These are phyloP conservation scores for Penicillium sp. DNA, from an alignment of 2,329 filamentous ascomycete species.

Conservation along the genomic window DNA sequence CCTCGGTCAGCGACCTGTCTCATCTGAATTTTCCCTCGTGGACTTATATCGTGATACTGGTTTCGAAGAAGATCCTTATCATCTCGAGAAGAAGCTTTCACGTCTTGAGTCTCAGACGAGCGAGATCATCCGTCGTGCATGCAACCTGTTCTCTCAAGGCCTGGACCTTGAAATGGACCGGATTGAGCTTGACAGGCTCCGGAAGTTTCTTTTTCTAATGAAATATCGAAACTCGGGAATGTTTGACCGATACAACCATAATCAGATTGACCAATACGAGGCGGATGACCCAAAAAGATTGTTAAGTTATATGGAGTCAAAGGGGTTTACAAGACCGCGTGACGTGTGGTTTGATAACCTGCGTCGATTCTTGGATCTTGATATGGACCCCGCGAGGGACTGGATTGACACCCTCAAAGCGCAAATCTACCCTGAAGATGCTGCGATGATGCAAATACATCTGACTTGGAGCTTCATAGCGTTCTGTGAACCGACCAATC, in stretches of 20 bases:
- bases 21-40: slow-evolving; percentile 27
- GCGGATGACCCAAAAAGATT: slow-evolving; percentile 12
- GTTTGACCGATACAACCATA: slow-evolving; percentile 38
- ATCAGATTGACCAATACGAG: slow-evolving; percentile 35
- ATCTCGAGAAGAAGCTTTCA: slow-evolving; percentile 30
- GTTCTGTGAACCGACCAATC: slow-evolving; percentile 29
- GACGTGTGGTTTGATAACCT: slow-evolving; percentile 41
- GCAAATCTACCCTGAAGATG: slow-evolving; percentile 32
- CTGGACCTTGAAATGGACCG: slow-evolving; percentile 32
- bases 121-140: slow-evolving; percentile 23
- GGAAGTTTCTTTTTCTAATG: slow-evolving; percentile 51
- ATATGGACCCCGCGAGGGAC: slow-evolving; percentile 26
- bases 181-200: slow-evolving; percentile 24
- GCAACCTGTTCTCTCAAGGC: slow-evolving; percentile 10
- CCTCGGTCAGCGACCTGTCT: slow-evolving; percentile 19
- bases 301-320: slow-evolving; percentile 33
- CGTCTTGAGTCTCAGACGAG: slow-evolving; percentile 27
- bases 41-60: slow-evolving; percentile 36
- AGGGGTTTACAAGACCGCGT: slow-evolving; percentile 27
- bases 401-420: slow-evolving; percentile 30
- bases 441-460: slow-evolving; percentile 30
- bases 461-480: slow-evolving; percentile 29
- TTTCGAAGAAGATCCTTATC: slow-evolving; percentile 20
- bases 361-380: slow-evolving; percentile 30
- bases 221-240: slow-evolving; percentile 46